These are phyloP conservation scores for Flaveria robusta DNA, from an alignment of 129 eudicot species.

Conservation along the genomic window DNA sequence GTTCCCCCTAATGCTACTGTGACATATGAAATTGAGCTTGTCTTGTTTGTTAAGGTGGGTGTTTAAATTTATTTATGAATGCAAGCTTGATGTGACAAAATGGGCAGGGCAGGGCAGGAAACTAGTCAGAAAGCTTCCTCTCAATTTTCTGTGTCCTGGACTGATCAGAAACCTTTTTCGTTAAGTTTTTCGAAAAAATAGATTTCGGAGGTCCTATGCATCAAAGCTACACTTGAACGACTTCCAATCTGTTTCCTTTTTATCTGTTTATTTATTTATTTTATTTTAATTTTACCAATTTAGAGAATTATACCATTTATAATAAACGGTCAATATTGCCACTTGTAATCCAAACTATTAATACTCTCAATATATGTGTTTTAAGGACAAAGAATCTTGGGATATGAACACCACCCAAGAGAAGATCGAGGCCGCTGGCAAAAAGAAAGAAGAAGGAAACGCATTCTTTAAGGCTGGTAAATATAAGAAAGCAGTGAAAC, in stretches of 20 bases:
- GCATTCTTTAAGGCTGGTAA: constrained; percentile 82
- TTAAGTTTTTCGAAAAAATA: too few relatives aligned
- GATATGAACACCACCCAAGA: constrained; percentile 80
- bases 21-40: constrained; percentile 74
- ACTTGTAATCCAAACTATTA: constrained; percentile 56
- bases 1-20: constrained; percentile 63
- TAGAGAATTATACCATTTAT: constrained; percentile 37
- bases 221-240: neutral
- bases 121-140: too few relatives aligned
- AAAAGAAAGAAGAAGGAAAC: constrained; percentile 96
- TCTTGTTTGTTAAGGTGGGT: constrained; percentile 75
- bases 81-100: neutral
- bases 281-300: constrained; percentile 58
- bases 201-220: neutral
- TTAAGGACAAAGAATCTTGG: constrained; percentile 97
- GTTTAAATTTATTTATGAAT: neutral
- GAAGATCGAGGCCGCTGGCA: constrained; percentile 93
- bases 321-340: constrained; percentile 59
- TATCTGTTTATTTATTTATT: neutral
- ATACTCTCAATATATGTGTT: too few relatives aligned
- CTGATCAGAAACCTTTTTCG: too few relatives aligned
- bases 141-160: too few relatives aligned
- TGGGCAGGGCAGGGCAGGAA: neutral
- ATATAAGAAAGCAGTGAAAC: constrained; percentile 70
- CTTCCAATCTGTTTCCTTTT: neutral